A percentile compares a stretch with the other conserved stretches of the same genome.
Evolutionary conservation across 2,329 filamentous ascomycete genomes (phyloP).

Genomic region (Didymella glomerata): DNA sequence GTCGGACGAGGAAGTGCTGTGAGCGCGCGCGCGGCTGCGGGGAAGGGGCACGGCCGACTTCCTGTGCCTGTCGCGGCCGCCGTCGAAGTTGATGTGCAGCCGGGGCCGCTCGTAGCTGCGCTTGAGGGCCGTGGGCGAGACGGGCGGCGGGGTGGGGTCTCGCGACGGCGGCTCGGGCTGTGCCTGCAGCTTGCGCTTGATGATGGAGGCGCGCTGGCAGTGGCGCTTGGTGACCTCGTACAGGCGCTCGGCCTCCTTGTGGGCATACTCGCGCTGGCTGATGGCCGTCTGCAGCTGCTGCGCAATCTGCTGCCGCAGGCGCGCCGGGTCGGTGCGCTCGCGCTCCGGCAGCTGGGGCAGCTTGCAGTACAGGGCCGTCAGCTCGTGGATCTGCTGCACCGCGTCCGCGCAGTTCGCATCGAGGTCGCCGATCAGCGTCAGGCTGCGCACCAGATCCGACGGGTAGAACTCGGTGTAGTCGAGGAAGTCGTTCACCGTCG

Average conservation of each 20-base stretch:
- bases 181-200: slow-evolving; percentile 68
- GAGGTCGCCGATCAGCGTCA: slow-evolving; percentile 67
- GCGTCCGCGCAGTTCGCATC: slow-evolving; percentile 55
- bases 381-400: slow-evolving; percentile 57
- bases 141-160: slow-evolving; percentile 64
- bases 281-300: slow-evolving; percentile 63
- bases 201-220: slow-evolving; percentile 64
- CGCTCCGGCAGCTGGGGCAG: slow-evolving; percentile 60
- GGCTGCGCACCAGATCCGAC: slow-evolving; percentile 68
- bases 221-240: slow-evolving; percentile 67
- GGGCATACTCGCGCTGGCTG: slow-evolving; percentile 63
- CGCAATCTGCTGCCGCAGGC: slow-evolving; percentile 65
- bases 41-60: slow-evolving; percentile 29
- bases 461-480: slow-evolving; percentile 75
- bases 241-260: slow-evolving; percentile 64
- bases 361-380: slow-evolving; percentile 58
- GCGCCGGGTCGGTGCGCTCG: slow-evolving; percentile 54
- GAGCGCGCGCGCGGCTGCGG: slow-evolving; percentile 25
- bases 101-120: slow-evolving; percentile 38
- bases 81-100: slow-evolving; percentile 43
- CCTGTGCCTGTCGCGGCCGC: slow-evolving; percentile 33
- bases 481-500: slow-evolving; percentile 72
- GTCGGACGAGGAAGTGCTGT: slow-evolving; percentile 22
- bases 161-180: slow-evolving; percentile 68
- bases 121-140: slow-evolving; percentile 53